phyloP scores from a whole-genome alignment of 306 rosid genomes.

The Dicorynia guianensis region DNA sequence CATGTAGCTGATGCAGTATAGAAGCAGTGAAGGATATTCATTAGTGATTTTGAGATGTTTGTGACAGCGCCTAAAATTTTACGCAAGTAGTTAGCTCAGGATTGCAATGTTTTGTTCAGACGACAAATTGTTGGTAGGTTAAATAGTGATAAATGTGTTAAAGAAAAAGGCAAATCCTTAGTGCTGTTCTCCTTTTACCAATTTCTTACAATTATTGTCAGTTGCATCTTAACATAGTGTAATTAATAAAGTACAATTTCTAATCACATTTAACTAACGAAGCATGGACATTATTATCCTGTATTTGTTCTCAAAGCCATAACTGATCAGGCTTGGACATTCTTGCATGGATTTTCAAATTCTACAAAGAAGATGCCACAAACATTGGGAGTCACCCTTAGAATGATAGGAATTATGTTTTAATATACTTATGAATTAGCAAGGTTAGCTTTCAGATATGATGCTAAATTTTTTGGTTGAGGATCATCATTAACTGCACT shows the following conservation, averaged over 20 bases:
- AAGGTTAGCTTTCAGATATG: neutral
- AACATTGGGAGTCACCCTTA: neutral
- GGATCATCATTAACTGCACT: neutral
- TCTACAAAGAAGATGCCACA: slow-evolving; percentile 1
- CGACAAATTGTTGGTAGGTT: slow-evolving; percentile 95
- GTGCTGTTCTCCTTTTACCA: neutral
- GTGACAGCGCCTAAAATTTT: slow-evolving; percentile 56
- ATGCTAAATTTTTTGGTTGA: neutral
- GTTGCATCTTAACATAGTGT: slow-evolving; percentile 31
- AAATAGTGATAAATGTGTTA: slow-evolving; percentile 27
- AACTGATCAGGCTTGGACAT: slow-evolving; percentile 9
- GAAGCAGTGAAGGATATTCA: slow-evolving; percentile 76
- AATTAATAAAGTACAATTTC: slow-evolving; percentile 17
- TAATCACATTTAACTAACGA: slow-evolving; percentile 31
- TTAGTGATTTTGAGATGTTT: slow-evolving; percentile 82
- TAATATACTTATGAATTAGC: neutral
- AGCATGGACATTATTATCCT: slow-evolving; percentile 10
- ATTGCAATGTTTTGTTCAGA: slow-evolving; percentile 90
- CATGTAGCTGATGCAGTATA: slow-evolving; percentile 74
- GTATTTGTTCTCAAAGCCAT: slow-evolving; percentile 23
- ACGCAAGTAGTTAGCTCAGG: slow-evolving; percentile 92
- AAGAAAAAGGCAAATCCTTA: slow-evolving; percentile 2
- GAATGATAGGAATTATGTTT: neutral
- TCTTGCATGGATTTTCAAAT: slow-evolving; percentile 49
- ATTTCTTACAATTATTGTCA: slow-evolving; percentile 1